Conservation (phyloP, 192 early-diverging fungal genomes). For the Coemansia sp. region DNA sequence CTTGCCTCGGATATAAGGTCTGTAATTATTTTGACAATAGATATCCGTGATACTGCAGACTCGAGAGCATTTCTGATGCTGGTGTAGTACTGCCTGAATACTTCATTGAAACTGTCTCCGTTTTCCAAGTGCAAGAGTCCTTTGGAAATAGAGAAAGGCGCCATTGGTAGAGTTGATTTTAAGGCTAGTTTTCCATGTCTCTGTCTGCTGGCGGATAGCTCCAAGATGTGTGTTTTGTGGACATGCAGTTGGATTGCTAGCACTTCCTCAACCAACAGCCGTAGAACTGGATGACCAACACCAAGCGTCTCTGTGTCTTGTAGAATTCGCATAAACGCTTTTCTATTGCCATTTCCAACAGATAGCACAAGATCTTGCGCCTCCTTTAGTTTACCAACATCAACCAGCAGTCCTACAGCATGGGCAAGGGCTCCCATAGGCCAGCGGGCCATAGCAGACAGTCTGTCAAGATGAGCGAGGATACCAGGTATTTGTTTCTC, state of each 20-base stretch:
- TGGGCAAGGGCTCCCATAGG: slow-evolving; percentile 21
- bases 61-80: neutral
- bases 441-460: slow-evolving; percentile 18
- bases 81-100: slow-evolving; percentile 13
- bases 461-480: neutral
- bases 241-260: slow-evolving; percentile 14
- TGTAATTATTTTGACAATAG: neutral
- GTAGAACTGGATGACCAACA: neutral
- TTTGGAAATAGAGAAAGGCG: slow-evolving; percentile 17
- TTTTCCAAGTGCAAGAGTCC: neutral
- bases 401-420: slow-evolving; percentile 9
- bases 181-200: neutral
- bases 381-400: neutral
- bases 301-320: neutral
- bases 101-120: neutral
- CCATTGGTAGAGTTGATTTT: neutral
- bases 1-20: slow-evolving; percentile 20
- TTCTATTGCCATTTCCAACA: neutral
- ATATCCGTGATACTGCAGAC: too few species aligned
- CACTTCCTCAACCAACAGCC: slow-evolving; percentile 17
- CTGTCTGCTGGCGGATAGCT: neutral
- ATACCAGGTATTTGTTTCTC: neutral
- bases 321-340: slow-evolving; percentile 5
- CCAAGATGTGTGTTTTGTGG: neutral
- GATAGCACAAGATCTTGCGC: slow-evolving; percentile 13